Percentiles rank a stretch among this genome's conserved stretches.
These are phyloP conservation scores for Neurospora sp. DNA, from an alignment of 495 filamentous ascomycete genomes.

Conservation along the genomic window DNA sequence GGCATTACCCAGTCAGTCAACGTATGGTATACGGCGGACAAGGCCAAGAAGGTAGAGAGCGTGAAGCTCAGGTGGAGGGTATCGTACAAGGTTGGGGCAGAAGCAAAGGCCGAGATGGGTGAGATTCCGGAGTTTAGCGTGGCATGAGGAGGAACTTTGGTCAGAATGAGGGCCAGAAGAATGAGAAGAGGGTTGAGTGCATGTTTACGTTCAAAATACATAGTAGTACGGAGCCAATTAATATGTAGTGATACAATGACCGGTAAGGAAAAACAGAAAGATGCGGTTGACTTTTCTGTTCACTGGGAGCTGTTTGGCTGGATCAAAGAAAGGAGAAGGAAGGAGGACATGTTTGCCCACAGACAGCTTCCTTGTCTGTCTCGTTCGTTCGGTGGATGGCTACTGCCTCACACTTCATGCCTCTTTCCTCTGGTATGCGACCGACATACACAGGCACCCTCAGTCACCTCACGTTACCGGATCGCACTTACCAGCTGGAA, in stretches of 20 bases:
- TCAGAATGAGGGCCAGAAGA: not conserved
- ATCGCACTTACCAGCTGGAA: not conserved
- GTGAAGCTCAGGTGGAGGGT: constrained; percentile 87
- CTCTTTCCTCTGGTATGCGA: not conserved
- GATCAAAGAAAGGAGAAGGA: not conserved
- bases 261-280: not conserved
- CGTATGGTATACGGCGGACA: constrained; percentile 55
- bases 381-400: not conserved
- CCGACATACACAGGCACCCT: not conserved
- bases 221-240: not conserved
- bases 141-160: constrained; percentile 21
- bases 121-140: constrained; percentile 81
- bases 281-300: not conserved
- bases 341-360: not conserved
- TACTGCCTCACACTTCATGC: not conserved
- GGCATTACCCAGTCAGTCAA: constrained; percentile 79
- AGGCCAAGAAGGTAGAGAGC: constrained; percentile 56
- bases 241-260: not conserved
- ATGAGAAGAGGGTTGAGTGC: not conserved
- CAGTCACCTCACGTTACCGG: not conserved
- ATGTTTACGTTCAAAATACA: not conserved
- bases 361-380: not conserved
- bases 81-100: constrained; percentile 59
- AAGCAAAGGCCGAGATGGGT: constrained; percentile 64
- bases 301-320: not conserved